These are phyloP conservation scores for Areca catechu DNA, from an alignment of 176 grass and related monocot genomes.

Conservation along the genomic window DNA sequence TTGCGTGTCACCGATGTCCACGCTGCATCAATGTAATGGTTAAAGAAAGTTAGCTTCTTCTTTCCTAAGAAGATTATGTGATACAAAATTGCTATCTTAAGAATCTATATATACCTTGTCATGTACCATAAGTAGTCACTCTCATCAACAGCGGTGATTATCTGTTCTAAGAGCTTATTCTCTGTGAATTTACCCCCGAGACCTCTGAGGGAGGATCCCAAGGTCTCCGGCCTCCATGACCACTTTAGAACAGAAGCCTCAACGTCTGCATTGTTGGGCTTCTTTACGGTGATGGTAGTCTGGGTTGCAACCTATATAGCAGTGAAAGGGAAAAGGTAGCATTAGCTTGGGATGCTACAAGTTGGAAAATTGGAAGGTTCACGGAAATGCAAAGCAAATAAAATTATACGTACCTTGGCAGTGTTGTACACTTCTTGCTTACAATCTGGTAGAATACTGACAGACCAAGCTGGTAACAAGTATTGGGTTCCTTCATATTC, in stretches of 20 bases:
- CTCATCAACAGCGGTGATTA: constrained; percentile 30
- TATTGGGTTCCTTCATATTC: constrained; percentile 27
- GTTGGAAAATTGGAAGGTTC: too few relatives aligned
- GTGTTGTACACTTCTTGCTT: constrained; percentile 53
- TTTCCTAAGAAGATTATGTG: background rate
- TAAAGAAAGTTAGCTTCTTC: constrained; percentile 8
- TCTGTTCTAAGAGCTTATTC: constrained; percentile 33
- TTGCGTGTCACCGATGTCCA: constrained; percentile 10
- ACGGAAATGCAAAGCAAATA: too few relatives aligned
- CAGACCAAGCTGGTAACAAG: constrained; percentile 61
- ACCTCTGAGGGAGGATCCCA: constrained; percentile 4
- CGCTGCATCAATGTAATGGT: constrained; percentile 5
- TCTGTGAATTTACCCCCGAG: constrained; percentile 6
- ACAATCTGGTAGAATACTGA: constrained; percentile 70
- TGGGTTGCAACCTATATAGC: constrained; percentile 42
- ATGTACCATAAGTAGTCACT: constrained; percentile 91
- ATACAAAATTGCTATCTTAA: background rate
- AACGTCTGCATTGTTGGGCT: constrained; percentile 7
- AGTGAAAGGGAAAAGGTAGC: too few relatives aligned
- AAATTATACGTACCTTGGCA: constrained; percentile 53
- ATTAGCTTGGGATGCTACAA: too few relatives aligned
- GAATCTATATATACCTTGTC: constrained; percentile 51
- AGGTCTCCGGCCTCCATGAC: constrained; percentile 29
- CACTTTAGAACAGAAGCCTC: constrained; percentile 19
- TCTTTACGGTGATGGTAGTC: constrained; percentile 69